Percentiles rank a stretch among this genome's conserved stretches.
Evolutionary conservation across 768 basidiomycete genomes (phyloP).

Genomic region (Tricholoma saponaceum): DNA sequence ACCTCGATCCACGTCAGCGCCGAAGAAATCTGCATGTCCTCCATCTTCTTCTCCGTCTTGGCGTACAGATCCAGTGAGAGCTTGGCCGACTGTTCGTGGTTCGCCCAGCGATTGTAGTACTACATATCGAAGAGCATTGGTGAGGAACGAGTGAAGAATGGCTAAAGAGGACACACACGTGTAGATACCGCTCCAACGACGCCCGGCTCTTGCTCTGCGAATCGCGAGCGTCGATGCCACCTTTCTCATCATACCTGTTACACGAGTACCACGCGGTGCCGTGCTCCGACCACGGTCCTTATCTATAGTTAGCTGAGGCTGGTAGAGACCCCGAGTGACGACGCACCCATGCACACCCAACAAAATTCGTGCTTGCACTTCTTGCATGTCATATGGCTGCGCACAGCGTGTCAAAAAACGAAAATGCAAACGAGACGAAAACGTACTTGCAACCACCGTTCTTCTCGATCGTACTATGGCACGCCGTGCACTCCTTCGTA

Average conservation of each 20-base stretch:
- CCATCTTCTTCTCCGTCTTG: slow-evolving; percentile 99
- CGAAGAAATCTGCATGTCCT: slow-evolving; percentile 95
- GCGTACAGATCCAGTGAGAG: slow-evolving; percentile 88
- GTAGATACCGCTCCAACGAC: slow-evolving; percentile 91
- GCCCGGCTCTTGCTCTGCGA: slow-evolving; percentile 87
- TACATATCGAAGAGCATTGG: slow-evolving; percentile 25
- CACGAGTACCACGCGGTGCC: slow-evolving; percentile 98
- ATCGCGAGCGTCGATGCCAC: slow-evolving; percentile 83
- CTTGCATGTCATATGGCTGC: slow-evolving; percentile 99
- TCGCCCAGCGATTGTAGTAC: slow-evolving; percentile 99
- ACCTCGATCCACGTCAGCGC: slow-evolving; percentile 97
- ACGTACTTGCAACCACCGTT: slow-evolving; percentile 99
- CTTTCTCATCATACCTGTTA: slow-evolving; percentile 95
- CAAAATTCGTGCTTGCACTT: slow-evolving; percentile 99
- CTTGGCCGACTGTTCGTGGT: slow-evolving; percentile 99
- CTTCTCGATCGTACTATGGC: slow-evolving; percentile 99
- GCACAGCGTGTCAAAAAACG: not conserved
- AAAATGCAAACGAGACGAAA: slow-evolving; percentile 4
- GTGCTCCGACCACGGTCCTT: slow-evolving; percentile 95
- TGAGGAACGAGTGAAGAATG: not conserved
- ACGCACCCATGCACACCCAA: slow-evolving; percentile 96
- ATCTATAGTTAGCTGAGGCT: slow-evolving; percentile 19
- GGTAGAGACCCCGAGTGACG: slow-evolving; percentile 7
- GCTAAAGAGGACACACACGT: slow-evolving; percentile 50
- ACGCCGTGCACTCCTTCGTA: slow-evolving; percentile 96